A percentile compares a stretch with the other conserved stretches of the same genome.
These are phyloP conservation scores for Gaertneriomyces semiglobifer DNA, from an alignment of 192 early-diverging fungal genomes.

Conservation along the genomic window DNA sequence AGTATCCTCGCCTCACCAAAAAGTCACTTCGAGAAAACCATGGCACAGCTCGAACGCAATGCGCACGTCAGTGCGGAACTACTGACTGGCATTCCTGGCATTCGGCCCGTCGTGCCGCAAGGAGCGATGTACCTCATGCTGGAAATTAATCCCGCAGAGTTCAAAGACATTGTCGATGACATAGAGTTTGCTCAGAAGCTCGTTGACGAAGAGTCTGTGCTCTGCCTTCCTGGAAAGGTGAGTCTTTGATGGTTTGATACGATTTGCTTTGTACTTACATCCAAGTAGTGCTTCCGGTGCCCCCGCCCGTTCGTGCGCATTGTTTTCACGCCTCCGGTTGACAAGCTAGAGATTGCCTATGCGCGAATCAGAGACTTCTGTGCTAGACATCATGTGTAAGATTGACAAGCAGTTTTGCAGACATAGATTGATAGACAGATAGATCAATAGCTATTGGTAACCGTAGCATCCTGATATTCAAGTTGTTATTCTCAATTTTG, in stretches of 20 bases:
- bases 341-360: slow-evolving; percentile 69
- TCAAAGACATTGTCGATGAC: slow-evolving; percentile 71
- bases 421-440: too few species aligned
- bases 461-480: too few species aligned
- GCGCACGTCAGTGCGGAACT: slow-evolving; percentile 61
- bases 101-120: slow-evolving; percentile 76
- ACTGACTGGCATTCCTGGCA: slow-evolving; percentile 64
- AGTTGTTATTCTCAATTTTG: too few species aligned
- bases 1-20: slow-evolving; percentile 75
- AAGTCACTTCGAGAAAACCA: slow-evolving; percentile 65
- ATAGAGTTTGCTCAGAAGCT: slow-evolving; percentile 80
- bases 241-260: too few species aligned
- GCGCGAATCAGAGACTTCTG: slow-evolving; percentile 78
- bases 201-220: slow-evolving; percentile 76
- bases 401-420: too few species aligned
- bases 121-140: slow-evolving; percentile 95
- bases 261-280: not conserved
- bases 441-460: too few species aligned
- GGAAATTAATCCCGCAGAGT: slow-evolving; percentile 61
- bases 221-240: slow-evolving; percentile 77
- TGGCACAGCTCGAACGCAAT: slow-evolving; percentile 66
- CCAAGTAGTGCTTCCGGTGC: slow-evolving; percentile 68
- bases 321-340: slow-evolving; percentile 75
- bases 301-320: slow-evolving; percentile 71
- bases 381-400: slow-evolving; percentile 47